These are phyloP conservation scores for Neurospora sp. DNA, from an alignment of 495 filamentous ascomycete species.

Conservation along the genomic window DNA sequence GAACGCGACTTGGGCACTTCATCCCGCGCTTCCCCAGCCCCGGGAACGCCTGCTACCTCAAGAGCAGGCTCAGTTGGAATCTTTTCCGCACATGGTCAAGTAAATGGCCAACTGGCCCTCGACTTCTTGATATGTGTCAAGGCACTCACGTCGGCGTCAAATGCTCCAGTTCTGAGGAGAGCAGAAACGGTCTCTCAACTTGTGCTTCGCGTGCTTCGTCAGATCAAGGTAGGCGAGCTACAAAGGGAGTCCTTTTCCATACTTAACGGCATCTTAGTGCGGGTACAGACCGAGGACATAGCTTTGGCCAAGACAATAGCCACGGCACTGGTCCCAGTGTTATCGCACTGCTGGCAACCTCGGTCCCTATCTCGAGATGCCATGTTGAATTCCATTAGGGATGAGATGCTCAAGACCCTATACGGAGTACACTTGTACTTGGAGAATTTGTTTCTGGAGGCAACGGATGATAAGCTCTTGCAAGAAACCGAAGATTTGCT, in stretches of 20 bases:
- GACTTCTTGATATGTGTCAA: constrained; percentile 59
- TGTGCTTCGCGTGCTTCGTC: constrained; percentile 50
- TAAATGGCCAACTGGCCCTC: constrained; percentile 28
- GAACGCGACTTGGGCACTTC: constrained; percentile 21
- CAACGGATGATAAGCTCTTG: constrained; percentile 19
- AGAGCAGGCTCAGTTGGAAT: constrained; percentile 16
- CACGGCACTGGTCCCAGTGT: constrained; percentile 54
- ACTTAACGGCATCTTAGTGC: constrained; percentile 60
- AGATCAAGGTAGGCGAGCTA: constrained; percentile 44
- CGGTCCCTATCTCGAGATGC: constrained; percentile 60
- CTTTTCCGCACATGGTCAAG: constrained; percentile 9
- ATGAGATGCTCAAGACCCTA: constrained; percentile 57
- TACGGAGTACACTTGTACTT: constrained; percentile 55
- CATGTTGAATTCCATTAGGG: constrained; percentile 47
- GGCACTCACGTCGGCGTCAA: constrained; percentile 53
- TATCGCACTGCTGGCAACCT: constrained; percentile 62
- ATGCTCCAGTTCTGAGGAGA: constrained; percentile 56
- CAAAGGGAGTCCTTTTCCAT: constrained; percentile 63
- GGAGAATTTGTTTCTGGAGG: constrained; percentile 25
- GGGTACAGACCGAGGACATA: constrained; percentile 56
- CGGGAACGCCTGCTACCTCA: constrained; percentile 17
- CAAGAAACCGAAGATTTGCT: constrained; percentile 41
- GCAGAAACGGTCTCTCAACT: constrained; percentile 47
- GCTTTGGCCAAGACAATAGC: constrained; percentile 48
- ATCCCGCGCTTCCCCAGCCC: constrained; percentile 32